These are phyloP conservation scores for Pleurostoma richardsiae DNA, from an alignment of 2,329 filamentous ascomycete genomes.

Conservation along the genomic window DNA sequence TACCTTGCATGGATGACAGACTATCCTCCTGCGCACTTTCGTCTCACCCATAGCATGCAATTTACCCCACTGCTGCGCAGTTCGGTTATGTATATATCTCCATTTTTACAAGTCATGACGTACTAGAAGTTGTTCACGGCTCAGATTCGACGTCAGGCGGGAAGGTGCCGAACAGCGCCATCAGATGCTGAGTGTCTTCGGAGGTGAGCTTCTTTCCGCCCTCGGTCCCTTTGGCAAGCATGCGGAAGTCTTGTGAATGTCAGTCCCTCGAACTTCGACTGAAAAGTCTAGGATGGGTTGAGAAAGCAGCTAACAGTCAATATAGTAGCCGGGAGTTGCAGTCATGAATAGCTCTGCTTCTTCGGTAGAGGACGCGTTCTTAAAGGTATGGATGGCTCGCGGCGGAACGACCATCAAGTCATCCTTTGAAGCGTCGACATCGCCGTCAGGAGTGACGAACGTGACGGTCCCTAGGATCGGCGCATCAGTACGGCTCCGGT, in stretches of 20 bases:
- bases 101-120: not conserved
- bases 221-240: slow-evolving; percentile 21
- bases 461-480: slow-evolving; percentile 16
- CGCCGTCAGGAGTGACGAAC: slow-evolving; percentile 25
- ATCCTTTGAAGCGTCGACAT: slow-evolving; percentile 20
- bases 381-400: slow-evolving; percentile 27
- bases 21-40: too few relatives aligned
- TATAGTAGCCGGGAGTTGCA: slow-evolving; percentile 28
- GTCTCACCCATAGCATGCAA: too few relatives aligned
- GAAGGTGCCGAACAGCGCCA: slow-evolving; percentile 30
- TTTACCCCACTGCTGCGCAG: too few relatives aligned
- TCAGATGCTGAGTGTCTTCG: slow-evolving; percentile 22
- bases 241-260: slow-evolving; percentile 22
- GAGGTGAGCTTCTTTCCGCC: slow-evolving; percentile 17
- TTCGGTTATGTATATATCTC: too few relatives aligned
- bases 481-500: not conserved
- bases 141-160: slow-evolving; percentile 21
- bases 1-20: too few relatives aligned
- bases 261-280: not conserved
- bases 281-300: not conserved
- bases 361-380: slow-evolving; percentile 24
- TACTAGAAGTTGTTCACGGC: not conserved
- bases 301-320: slow-evolving; percentile 24
- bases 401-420: slow-evolving; percentile 29
- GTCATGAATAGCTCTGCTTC: slow-evolving; percentile 30